Conservation (phyloP, 768 basidiomycete species). For the Fomitopsis serialis region DNA sequence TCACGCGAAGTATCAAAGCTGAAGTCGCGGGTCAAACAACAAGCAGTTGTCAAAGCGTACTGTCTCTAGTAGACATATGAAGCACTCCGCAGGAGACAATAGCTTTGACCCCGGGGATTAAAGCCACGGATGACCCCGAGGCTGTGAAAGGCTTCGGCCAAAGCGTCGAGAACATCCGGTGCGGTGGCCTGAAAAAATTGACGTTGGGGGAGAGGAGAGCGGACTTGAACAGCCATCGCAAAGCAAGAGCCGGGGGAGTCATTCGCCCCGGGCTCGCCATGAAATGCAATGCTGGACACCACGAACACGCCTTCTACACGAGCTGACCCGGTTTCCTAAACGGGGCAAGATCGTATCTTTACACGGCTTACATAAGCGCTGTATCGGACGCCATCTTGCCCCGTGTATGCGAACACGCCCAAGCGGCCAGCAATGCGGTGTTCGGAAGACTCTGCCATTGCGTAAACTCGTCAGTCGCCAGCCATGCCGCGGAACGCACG, state of each 20-base stretch:
- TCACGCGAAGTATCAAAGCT: slow-evolving; percentile 19
- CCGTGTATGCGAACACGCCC: neutral
- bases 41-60: slow-evolving; percentile 11
- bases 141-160: neutral
- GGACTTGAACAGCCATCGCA: slow-evolving; percentile 19
- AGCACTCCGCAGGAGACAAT: slow-evolving; percentile 8
- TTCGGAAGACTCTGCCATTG: no score
- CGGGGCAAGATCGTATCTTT: neutral
- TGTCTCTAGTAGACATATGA: slow-evolving; percentile 5
- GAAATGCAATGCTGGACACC: slow-evolving; percentile 22
- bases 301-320: slow-evolving; percentile 25
- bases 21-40: slow-evolving; percentile 5
- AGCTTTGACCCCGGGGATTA: slow-evolving; percentile 1
- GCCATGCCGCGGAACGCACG: neutral
- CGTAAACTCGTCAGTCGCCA: no score
- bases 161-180: slow-evolving; percentile 1
- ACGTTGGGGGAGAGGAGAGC: slow-evolving; percentile 6
- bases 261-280: slow-evolving; percentile 14
- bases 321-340: slow-evolving; percentile 1
- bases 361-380: neutral
- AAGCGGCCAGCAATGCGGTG: neutral
- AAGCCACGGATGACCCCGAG: neutral
- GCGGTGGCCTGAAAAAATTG: slow-evolving; percentile 7
- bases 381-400: slow-evolving; percentile 2
- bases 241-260: slow-evolving; percentile 17